These are phyloP conservation scores for Wickerhamiella nectarea DNA, from an alignment of 805 yeast genomes.

Conservation along the genomic window DNA sequence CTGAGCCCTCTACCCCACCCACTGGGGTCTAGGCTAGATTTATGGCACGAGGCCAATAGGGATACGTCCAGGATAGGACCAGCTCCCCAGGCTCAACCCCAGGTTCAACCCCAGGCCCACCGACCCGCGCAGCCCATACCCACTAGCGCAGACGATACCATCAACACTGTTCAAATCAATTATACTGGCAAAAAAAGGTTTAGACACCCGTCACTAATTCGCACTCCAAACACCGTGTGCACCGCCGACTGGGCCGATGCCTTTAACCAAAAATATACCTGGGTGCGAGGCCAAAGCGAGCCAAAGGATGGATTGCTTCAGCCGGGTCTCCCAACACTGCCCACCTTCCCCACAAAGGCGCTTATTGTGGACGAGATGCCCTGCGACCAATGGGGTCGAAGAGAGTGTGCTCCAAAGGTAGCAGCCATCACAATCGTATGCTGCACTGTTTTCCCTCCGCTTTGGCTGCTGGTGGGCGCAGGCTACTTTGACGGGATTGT, in stretches of 20 bases:
- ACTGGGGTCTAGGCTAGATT: constrained; percentile 1
- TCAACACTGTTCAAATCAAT: not conserved
- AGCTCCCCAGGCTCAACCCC: not conserved
- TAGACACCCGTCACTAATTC: constrained; percentile 5
- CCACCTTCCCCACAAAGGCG: constrained; percentile 12
- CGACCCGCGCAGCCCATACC: not conserved
- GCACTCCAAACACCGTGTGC: constrained; percentile 7
- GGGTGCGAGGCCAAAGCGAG: constrained; percentile 6
- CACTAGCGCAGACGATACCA: constrained; percentile 1
- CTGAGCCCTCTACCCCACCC: constrained; percentile 6
- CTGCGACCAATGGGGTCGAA: constrained; percentile 19
- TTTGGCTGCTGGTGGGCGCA: constrained; percentile 28
- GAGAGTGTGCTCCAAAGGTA: constrained; percentile 6
- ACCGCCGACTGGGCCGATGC: constrained; percentile 6
- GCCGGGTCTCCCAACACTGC: constrained; percentile 17
- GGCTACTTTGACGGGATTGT: constrained; percentile 26
- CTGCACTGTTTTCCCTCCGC: constrained; percentile 27
- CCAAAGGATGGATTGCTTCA: constrained; percentile 9
- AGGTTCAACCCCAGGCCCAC: not conserved
- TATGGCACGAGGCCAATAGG: constrained; percentile 3
- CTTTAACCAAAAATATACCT: not conserved
- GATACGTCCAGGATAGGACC: not conserved
- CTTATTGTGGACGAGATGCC: constrained; percentile 6
- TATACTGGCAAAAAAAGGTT: constrained; percentile 3
- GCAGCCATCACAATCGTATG: constrained; percentile 18